phyloP scores from a whole-genome alignment of 148 eudicot species.

The Polygonum aviculare region DNA sequence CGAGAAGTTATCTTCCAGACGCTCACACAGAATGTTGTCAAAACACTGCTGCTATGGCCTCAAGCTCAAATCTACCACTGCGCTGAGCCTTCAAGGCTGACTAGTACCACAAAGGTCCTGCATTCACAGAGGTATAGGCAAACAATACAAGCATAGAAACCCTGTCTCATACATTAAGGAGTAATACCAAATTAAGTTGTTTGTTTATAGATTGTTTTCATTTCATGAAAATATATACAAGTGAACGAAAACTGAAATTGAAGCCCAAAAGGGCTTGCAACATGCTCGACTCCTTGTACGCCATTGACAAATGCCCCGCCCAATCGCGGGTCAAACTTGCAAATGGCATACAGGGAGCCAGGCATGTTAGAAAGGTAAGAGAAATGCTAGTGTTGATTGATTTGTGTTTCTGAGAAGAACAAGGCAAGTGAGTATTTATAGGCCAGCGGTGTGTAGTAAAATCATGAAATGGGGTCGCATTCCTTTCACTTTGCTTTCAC shows the following conservation, averaged over 20 bases:
- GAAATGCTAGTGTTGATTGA: not conserved
- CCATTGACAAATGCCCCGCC: constrained; percentile 2
- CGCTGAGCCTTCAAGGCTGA: too few species aligned
- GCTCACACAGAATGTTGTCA: too few species aligned
- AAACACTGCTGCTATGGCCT: too few species aligned
- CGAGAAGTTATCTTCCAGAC: too few species aligned
- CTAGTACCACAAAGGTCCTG: too few species aligned
- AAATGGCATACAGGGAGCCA: constrained; percentile 12
- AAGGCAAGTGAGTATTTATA: not conserved
- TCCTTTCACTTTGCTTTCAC: not conserved
- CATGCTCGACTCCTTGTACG: constrained; percentile 8
- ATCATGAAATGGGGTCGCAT: not conserved
- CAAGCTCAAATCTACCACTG: too few species aligned
- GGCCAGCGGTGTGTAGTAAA: not conserved
- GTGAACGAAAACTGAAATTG: not conserved
- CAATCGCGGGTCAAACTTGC: not conserved
- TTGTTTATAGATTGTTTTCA: not conserved
- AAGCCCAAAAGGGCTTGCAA: not conserved
- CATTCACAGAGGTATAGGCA: too few species aligned
- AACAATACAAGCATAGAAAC: not conserved
- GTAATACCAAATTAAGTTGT: not conserved
- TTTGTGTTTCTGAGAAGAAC: not conserved
- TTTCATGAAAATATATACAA: not conserved
- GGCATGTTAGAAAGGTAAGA: not conserved
- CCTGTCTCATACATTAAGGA: not conserved